Evolutionary conservation across 495 filamentous ascomycete species (phyloP).

Genomic region (Parathielavia hyrcaniae): DNA sequence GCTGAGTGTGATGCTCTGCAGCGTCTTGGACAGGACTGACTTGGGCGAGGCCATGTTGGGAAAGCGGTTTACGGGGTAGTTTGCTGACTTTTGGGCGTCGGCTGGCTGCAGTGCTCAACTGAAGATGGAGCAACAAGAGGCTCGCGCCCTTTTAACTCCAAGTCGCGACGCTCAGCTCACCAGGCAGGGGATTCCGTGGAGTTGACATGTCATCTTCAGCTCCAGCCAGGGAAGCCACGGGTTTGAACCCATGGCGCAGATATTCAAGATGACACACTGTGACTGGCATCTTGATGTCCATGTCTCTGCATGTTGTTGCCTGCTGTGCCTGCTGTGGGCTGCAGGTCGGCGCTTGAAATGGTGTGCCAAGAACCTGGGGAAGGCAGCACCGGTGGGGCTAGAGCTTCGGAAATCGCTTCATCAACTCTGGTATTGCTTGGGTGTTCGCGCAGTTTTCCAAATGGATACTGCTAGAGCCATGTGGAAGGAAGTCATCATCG

Average conservation of each 20-base stretch:
- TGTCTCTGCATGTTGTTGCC: background rate
- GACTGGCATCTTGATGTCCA: background rate
- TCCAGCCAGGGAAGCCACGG: conserved; percentile 8
- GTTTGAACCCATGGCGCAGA: background rate
- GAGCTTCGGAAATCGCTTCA: background rate
- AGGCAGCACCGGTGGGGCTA: conserved; percentile 9
- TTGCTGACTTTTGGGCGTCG: background rate
- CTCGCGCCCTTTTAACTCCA: conserved; percentile 8
- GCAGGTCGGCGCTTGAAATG: background rate
- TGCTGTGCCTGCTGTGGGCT: background rate
- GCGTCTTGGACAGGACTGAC: conserved; percentile 50
- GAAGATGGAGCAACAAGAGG: too few species aligned
- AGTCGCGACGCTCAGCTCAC: background rate
- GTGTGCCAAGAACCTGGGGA: conserved; percentile 10
- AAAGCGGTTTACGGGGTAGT: background rate
- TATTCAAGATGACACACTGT: background rate
- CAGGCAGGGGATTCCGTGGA: background rate
- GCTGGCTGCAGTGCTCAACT: too few species aligned
- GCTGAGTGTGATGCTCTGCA: conserved; percentile 58
- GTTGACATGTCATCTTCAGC: background rate
- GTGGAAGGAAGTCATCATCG: background rate
- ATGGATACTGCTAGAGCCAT: background rate
- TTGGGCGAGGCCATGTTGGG: conserved; percentile 32
- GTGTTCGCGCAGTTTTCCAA: conserved; percentile 1
- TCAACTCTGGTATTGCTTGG: background rate